Evolutionary conservation across 345 rosid genomes (phyloP).

Genomic region (Eucalyptus erythrocorys): DNA sequence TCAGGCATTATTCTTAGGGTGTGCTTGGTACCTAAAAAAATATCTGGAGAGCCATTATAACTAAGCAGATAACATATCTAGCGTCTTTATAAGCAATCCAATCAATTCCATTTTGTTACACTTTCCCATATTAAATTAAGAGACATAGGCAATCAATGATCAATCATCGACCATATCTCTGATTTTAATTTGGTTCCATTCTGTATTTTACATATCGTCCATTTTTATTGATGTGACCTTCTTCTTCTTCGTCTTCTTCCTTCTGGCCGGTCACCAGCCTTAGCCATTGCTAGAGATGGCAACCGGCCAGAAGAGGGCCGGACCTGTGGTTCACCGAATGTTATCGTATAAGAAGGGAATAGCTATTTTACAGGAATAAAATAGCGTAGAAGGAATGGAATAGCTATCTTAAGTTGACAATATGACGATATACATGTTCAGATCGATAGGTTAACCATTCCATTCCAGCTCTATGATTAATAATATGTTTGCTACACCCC

Average conservation of each 20-base stretch:
- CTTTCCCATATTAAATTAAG: neutral
- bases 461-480: neutral
- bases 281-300: too few species aligned
- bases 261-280: too few species aligned
- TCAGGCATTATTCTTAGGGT: neutral
- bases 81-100: accelerated
- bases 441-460: neutral
- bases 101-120: neutral
- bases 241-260: too few species aligned
- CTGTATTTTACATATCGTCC: neutral
- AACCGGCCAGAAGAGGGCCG: too few species aligned
- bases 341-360: neutral
- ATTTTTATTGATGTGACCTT: neutral
- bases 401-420: neutral
- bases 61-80: neutral
- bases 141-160: neutral
- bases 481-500: neutral
- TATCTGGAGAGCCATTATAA: neutral
- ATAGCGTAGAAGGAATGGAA: neutral
- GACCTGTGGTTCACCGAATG: neutral
- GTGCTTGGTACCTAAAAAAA: neutral
- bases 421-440: neutral
- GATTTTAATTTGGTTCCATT: neutral
- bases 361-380: neutral
- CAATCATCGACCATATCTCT: neutral